These are phyloP conservation scores for Pseudozyma sp. DNA, from an alignment of 1,284 basidiomycete species.

Conservation along the genomic window DNA sequence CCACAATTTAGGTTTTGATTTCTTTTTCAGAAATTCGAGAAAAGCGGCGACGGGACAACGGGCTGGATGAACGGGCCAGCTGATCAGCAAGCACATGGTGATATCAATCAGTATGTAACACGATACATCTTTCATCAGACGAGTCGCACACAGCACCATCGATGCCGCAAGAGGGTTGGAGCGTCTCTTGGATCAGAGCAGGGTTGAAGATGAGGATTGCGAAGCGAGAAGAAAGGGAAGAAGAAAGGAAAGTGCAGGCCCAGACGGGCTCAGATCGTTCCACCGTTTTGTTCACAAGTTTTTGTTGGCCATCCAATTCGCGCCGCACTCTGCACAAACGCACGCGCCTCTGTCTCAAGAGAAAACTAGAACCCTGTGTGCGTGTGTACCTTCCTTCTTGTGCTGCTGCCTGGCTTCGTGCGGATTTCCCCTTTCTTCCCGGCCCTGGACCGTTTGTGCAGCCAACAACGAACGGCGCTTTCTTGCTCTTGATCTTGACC, in stretches of 20 bases:
- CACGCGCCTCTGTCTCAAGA: background rate
- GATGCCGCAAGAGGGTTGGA: too few relatives aligned
- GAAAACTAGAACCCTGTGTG: background rate
- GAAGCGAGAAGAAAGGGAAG: background rate
- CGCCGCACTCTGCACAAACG: background rate
- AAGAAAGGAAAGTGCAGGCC: background rate
- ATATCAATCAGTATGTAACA: too few relatives aligned
- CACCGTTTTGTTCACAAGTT: background rate
- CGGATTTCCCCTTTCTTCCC: background rate
- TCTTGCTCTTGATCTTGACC: background rate
- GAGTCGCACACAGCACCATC: too few relatives aligned
- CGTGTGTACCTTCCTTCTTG: background rate
- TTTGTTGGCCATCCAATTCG: background rate
- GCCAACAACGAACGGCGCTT: background rate
- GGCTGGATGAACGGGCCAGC: background rate
- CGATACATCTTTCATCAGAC: too few relatives aligned
- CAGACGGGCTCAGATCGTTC: background rate
- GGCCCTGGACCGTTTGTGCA: conserved; percentile 6
- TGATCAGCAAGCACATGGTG: background rate
- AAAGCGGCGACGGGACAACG: background rate
- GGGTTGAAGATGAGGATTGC: background rate
- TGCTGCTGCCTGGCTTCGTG: background rate
- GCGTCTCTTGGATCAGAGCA: too few relatives aligned
- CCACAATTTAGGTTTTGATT: conserved; percentile 1
- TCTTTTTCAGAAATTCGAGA: background rate